Evolutionary conservation across 768 basidiomycete genomes (phyloP).

Genomic region (Leucosporidium yakuticum): DNA sequence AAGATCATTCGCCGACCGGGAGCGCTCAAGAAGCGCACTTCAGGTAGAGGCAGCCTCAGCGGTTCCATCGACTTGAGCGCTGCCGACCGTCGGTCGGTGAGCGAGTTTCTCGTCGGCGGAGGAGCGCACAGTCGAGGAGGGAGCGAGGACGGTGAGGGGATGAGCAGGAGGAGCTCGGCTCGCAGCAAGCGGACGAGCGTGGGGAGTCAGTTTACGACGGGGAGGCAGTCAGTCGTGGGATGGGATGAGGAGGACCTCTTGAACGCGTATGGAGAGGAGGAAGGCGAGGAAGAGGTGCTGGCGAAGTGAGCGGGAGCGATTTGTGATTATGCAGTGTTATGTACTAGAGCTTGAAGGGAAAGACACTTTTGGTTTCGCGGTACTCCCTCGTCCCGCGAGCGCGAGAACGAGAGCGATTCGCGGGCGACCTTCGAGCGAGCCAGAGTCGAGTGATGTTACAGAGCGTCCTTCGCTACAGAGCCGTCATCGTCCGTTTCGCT

Average conservation of each 20-base stretch:
- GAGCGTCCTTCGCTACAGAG: too few species aligned
- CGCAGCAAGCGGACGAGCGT: background rate
- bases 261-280: constrained; percentile 10
- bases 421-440: too few species aligned
- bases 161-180: background rate
- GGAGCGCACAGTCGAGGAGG: background rate
- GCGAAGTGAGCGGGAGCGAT: too few species aligned
- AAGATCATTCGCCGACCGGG: background rate
- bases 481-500: background rate
- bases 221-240: background rate
- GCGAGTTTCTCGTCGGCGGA: background rate
- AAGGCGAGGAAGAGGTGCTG: background rate
- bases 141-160: background rate
- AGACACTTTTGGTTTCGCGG: too few species aligned
- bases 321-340: too few species aligned
- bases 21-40: background rate
- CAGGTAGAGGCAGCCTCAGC: background rate
- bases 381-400: too few species aligned
- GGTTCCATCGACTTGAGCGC: background rate
- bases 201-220: background rate
- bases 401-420: too few species aligned
- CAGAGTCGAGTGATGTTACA: too few species aligned
- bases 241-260: constrained; percentile 12
- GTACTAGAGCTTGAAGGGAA: too few species aligned
- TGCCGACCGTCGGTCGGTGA: background rate